phyloP scores from a whole-genome alignment of 2,329 filamentous ascomycete species.

The Daldinia sp. region DNA sequence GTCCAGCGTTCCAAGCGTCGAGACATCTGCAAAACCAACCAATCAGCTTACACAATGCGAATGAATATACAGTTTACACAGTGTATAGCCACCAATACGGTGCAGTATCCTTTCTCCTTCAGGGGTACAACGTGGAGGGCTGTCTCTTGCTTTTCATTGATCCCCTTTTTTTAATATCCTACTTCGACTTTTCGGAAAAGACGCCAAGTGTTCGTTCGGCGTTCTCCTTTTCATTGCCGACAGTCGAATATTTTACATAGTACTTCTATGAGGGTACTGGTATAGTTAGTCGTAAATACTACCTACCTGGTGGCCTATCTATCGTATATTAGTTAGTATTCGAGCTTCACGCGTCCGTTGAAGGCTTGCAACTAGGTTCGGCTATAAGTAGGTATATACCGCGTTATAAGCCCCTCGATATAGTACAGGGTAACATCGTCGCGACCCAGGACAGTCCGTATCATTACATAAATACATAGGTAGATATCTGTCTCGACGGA shows the following conservation, averaged over 20 bases:
- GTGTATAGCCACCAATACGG: constrained; percentile 2
- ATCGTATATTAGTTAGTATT: not conserved
- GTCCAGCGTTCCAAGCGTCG: not conserved
- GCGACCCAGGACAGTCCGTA: constrained; percentile 15
- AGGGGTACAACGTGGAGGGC: constrained; percentile 19
- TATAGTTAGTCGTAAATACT: not conserved
- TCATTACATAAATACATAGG: constrained; percentile 12
- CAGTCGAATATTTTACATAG: not conserved
- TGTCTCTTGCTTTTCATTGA: constrained; percentile 6
- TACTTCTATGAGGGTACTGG: not conserved
- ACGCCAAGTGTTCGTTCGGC: not conserved
- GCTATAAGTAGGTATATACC: not conserved
- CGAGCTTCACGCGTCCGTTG: not conserved
- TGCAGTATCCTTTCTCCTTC: constrained; percentile 4
- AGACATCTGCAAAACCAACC: constrained; percentile 15
- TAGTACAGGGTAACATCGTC: constrained; percentile 34
- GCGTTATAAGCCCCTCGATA: not conserved
- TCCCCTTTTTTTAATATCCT: constrained; percentile 18
- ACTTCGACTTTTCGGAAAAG: constrained; percentile 7
- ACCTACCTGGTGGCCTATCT: not conserved
- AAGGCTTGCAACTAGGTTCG: not conserved
- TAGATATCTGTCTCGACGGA: constrained; percentile 10
- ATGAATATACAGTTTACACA: constrained; percentile 17
- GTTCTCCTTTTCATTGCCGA: constrained; percentile 5
- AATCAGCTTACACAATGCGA: constrained; percentile 13